Evolutionary conservation across 192 early-diverging fungal species (phyloP), one percentile per base, ranked within the genome.

Genomic region (Coemansia sp.): DNA sequence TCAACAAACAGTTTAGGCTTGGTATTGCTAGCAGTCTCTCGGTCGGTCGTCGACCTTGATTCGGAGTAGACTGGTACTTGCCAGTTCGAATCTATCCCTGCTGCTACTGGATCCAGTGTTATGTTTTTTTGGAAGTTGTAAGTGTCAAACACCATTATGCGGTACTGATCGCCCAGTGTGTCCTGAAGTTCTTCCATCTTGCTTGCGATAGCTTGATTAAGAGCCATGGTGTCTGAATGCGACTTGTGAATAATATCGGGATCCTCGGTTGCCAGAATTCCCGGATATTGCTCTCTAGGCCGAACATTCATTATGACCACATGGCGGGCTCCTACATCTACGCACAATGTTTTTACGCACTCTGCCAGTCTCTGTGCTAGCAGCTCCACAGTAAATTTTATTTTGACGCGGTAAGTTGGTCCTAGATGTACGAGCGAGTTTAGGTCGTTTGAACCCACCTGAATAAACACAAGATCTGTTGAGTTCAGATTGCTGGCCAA

Each of bases 301-400:
- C 75, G 64, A 55, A 78, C 69, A 41, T 78, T 78, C 62, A 78
- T 46, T 2, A 78, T 52, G 10, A 78, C 54, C 9, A 78, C 61
- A 12, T 42, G 60, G 25, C 61, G 46, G 0, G 69, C 74, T 7
- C 54, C 61, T 12, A 27, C 8, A 14, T 52, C 49, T 10, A 7
- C 39, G 45, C 64, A 70, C n/a, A 78, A 57, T 9, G 11, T 25
- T 23, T 48, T 43, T 15, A 78, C 58, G 3, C 50, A 55, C 1
- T 33, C 48, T 3, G 21, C 51, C 9, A 78, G 58, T 17, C 61
- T 55, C 14, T 19, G 34, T 39, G 69, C 75, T 17, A 78, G 65
- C 27, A 44, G 18, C 17, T 47, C 19, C 0, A 62, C 54, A 43
- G 75, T 67, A 44, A 68, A 71, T 10, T 14, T 41, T 23, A 25